phyloP scores from a whole-genome alignment of 1,139 yeast species.

The Sugiyamaella novakii region DNA sequence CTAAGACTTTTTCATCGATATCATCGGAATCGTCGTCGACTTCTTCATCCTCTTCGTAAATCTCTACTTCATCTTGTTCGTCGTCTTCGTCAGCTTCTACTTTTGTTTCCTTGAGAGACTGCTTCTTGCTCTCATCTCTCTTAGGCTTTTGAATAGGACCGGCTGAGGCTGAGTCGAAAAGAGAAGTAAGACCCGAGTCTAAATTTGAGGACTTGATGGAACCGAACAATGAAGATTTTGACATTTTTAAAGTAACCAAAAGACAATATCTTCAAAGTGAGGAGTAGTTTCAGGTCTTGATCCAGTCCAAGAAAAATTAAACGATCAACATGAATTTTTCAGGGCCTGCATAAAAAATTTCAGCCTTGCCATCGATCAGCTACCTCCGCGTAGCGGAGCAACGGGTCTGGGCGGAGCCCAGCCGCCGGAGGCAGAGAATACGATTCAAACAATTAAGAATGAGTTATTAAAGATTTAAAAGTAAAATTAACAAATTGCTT shows the following conservation, averaged over 20 bases:
- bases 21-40: constrained; percentile 29
- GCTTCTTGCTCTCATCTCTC: constrained; percentile 4
- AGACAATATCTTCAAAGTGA: neutral
- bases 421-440: neutral
- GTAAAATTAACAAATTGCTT: constrained; percentile 1
- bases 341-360: neutral
- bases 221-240: constrained; percentile 17
- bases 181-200: constrained; percentile 11
- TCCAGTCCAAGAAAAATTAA: neutral
- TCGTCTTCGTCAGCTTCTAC: constrained; percentile 27
- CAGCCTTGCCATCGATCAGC: constrained; percentile 3
- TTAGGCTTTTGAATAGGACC: constrained; percentile 15
- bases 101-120: constrained; percentile 2
- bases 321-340: neutral
- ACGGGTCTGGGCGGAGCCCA: constrained; percentile 1
- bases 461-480: neutral
- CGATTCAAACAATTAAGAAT: neutral
- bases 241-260: constrained; percentile 5
- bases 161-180: constrained; percentile 11
- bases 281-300: neutral
- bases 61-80: constrained; percentile 16
- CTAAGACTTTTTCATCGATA: constrained; percentile 35
- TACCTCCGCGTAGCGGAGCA: too few relatives aligned
- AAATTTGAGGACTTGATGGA: constrained; percentile 1
- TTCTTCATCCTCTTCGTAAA: constrained; percentile 30